Percentiles rank a stretch among this genome's conserved stretches.
Conservation (phyloP, 768 basidiomycete genomes). For the Mycena indigotica region DNA sequence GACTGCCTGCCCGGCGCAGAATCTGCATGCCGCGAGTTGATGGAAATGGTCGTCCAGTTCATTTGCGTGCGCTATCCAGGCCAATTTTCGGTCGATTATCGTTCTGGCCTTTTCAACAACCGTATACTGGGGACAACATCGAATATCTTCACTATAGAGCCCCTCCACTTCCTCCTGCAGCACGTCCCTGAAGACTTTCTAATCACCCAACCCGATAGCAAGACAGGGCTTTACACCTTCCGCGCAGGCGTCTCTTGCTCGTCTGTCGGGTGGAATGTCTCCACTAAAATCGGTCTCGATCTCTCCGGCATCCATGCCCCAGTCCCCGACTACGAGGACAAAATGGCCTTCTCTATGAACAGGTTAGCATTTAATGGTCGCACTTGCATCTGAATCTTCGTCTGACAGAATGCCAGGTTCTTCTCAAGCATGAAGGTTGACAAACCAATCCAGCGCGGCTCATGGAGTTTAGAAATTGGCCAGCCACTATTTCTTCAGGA, state of each 20-base stretch:
- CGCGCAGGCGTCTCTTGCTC: conserved; percentile 50
- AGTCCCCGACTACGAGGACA: conserved; percentile 54
- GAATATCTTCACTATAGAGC: conserved; percentile 33
- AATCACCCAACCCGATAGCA: conserved; percentile 42
- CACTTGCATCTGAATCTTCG: not conserved
- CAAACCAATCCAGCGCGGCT: conserved; percentile 55
- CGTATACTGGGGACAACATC: conserved; percentile 39
- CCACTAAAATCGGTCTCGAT: conserved; percentile 49
- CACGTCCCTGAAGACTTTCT: conserved; percentile 57
- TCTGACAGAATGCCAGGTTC: conserved; percentile 33
- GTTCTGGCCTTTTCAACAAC: conserved; percentile 43
- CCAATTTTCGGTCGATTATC: conserved; percentile 44
- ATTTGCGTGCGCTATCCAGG: conserved; percentile 59
- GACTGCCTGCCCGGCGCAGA: conserved; percentile 52
- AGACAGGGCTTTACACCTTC: conserved; percentile 46
- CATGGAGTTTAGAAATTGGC: conserved; percentile 55
- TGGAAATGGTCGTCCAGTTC: conserved; percentile 59
- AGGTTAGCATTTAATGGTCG: conserved; percentile 40
- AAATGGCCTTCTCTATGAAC: conserved; percentile 51
- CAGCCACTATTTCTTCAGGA: conserved; percentile 48
- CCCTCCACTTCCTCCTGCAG: conserved; percentile 48
- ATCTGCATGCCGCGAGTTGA: conserved; percentile 50
- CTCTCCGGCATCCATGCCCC: conserved; percentile 48
- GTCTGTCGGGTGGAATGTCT: conserved; percentile 51
- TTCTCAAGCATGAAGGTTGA: conserved; percentile 50